phyloP scores from a whole-genome alignment of 257 asterid species.

The Salvia hispanica region DNA sequence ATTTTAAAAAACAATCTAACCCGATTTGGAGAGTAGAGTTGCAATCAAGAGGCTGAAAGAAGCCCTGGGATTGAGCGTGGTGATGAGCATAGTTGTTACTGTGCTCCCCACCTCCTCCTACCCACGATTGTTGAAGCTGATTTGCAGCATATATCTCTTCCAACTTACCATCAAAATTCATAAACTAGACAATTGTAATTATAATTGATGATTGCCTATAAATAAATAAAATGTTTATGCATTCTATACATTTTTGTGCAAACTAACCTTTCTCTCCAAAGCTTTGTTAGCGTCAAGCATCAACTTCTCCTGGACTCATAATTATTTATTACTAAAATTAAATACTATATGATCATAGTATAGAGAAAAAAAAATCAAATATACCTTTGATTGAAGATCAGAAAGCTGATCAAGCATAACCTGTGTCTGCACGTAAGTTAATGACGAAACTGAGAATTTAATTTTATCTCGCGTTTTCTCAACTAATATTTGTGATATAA shows the following conservation, averaged over 20 bases:
- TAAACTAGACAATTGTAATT: neutral
- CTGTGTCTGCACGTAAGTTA: slow-evolving; percentile 60
- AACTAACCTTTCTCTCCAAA: slow-evolving; percentile 74
- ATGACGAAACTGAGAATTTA: too few species aligned
- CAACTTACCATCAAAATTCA: slow-evolving; percentile 47
- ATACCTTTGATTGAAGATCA: slow-evolving; percentile 92
- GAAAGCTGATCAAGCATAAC: slow-evolving; percentile 86
- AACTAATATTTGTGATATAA: too few species aligned
- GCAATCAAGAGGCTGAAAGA: slow-evolving; percentile 87
- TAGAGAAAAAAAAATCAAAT: neutral
- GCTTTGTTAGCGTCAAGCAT: slow-evolving; percentile 87
- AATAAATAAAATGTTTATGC: neutral
- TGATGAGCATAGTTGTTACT: slow-evolving; percentile 60
- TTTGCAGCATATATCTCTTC: slow-evolving; percentile 76
- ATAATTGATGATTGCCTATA: neutral
- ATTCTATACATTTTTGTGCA: neutral
- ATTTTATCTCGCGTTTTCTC: too few species aligned
- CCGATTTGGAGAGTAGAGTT: slow-evolving; percentile 82
- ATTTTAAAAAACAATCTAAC: slow-evolving; percentile 34
- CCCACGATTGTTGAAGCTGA: slow-evolving; percentile 73
- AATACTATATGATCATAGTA: too few species aligned
- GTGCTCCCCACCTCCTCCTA: slow-evolving; percentile 56
- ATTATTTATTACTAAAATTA: neutral
- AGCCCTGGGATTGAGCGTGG: slow-evolving; percentile 71
- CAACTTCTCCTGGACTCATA: slow-evolving; percentile 63